Evolutionary conservation across 75 land plant species (phyloP).

Genomic region (Pinus tabuliformis): DNA sequence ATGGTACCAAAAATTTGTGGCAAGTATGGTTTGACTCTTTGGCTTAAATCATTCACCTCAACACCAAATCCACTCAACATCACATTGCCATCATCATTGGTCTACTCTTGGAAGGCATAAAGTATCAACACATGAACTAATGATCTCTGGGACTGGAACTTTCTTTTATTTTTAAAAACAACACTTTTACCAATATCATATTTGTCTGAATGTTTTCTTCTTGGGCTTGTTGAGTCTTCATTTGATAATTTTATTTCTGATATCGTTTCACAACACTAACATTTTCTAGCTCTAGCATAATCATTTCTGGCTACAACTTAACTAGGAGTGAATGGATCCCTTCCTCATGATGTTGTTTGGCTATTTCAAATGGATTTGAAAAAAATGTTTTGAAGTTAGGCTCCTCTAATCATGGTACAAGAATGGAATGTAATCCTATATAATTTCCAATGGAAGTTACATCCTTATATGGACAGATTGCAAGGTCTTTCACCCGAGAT

Average conservation of each 20-base stretch:
- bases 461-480: conserved; percentile 91
- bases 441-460: conserved; percentile 81
- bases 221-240: conserved; percentile 30
- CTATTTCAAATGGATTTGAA: conserved; percentile 92
- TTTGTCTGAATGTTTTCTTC: conserved; percentile 76
- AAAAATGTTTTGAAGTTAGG: conserved; percentile 94
- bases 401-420: conserved; percentile 92
- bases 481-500: conserved; percentile 55
- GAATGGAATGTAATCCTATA: conserved; percentile 71
- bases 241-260: conserved; percentile 41
- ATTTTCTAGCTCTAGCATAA: conserved; percentile 75
- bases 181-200: conserved; percentile 51
- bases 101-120: conserved; percentile 99
- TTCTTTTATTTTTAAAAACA: conserved; percentile 69
- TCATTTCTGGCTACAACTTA: conserved; percentile 85
- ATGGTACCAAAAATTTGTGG: conserved; percentile 99
- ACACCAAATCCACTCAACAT: conserved; percentile 99
- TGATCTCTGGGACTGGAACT: conserved; percentile 3
- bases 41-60: conserved; percentile 96
- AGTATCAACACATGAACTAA: conserved; percentile 29
- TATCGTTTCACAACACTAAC: conserved; percentile 61
- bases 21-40: conserved; percentile 94
- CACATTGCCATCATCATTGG: conserved; percentile 99
- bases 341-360: conserved; percentile 77
- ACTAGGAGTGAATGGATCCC: conserved; percentile 82